phyloP scores from a whole-genome alignment of 805 yeast species.

The Kluyveromyces dobzhanskii region DNA sequence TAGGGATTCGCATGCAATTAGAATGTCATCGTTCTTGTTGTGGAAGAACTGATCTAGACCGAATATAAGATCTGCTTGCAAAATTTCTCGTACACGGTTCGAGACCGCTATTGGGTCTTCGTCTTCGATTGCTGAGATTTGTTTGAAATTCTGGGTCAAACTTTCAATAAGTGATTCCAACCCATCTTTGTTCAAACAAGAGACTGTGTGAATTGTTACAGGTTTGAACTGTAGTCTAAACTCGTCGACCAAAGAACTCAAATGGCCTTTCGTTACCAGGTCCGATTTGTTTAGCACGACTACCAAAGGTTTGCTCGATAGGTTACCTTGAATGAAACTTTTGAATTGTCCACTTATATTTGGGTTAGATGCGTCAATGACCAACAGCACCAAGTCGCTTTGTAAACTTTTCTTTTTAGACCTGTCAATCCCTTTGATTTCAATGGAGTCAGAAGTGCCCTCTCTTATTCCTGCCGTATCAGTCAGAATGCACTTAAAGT shows the following conservation, averaged over 20 bases:
- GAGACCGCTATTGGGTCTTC: slow-evolving; percentile 68
- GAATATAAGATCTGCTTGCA: slow-evolving; percentile 64
- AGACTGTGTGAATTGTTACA: slow-evolving; percentile 33
- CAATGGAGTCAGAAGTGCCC: slow-evolving; percentile 47
- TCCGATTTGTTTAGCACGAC: slow-evolving; percentile 57
- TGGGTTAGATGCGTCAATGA: slow-evolving; percentile 32
- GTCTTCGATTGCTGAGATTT: slow-evolving; percentile 38
- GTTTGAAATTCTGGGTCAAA: slow-evolving; percentile 40
- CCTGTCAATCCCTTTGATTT: slow-evolving; percentile 70
- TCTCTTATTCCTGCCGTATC: slow-evolving; percentile 90
- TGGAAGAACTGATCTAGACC: slow-evolving; percentile 60
- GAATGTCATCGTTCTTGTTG: slow-evolving; percentile 52
- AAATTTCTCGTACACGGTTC: slow-evolving; percentile 63
- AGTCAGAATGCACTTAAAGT: slow-evolving; percentile 74
- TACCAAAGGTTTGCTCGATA: slow-evolving; percentile 23
- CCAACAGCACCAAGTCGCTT: slow-evolving; percentile 65
- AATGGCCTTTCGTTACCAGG: slow-evolving; percentile 26
- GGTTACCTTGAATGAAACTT: slow-evolving; percentile 29
- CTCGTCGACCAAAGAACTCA: slow-evolving; percentile 15
- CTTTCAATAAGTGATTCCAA: slow-evolving; percentile 36
- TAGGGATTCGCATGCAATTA: slow-evolving; percentile 71
- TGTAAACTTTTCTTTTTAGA: slow-evolving; percentile 52
- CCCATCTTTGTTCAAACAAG: slow-evolving; percentile 57
- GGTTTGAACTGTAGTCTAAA: slow-evolving; percentile 10
- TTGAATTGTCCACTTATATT: slow-evolving; percentile 32